Base-by-base conservation (phyloP, 2,329 filamentous ascomycete species). In the Alternaria ventricosa region DNA sequence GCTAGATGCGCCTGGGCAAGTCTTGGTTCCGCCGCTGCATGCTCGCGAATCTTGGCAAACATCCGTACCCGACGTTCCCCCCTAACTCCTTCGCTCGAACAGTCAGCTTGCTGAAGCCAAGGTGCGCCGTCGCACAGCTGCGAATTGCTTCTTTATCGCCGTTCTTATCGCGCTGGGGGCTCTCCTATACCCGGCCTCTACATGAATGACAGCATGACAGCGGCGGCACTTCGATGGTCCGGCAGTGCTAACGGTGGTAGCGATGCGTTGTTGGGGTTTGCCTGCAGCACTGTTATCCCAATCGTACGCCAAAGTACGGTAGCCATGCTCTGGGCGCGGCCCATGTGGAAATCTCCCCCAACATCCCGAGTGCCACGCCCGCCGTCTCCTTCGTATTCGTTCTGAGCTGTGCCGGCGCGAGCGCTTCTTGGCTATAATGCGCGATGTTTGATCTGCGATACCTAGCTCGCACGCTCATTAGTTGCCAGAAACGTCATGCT, bases 401-500 rank as follows among this genome's bases (percentile, higher is more conserved):
- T 36, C 53, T 46, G 25, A 51, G 25, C 51, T 47, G 23, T 57
- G 23, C 23, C 28, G 44, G 22, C 23, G 22, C 18, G 22, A 27
- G 49, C 49, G 18, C 12, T n/a, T 58, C 59, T 61, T 61, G 59
- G 59, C 59, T 46, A 25, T 20, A 23, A 23, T 46, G 54, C 54
- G 27, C 54, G 28, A n/a, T 46, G 55, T 45, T 41, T 43, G 55
- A 57, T 59, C 43, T 30, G 30, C 44, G 53, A 50, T 53, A 22
- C 58, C 23, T 59, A 59, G 60, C 55, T 22, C 28, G 55, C 23
- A 43, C 60, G 60, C 60, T 47, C 60, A 30, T 62, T 62, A 59
- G 60, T 51, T 62, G 20, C 60, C 60, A 33, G 47, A 62, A 59
- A n/a, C 60, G 41, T 53, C 55, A 33, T 58, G 47, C 41, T 62